A percentile compares a stretch with the other conserved stretches of the same genome.
Conservation (phyloP, 345 rosid genomes). For the Populus euphratica region DNA sequence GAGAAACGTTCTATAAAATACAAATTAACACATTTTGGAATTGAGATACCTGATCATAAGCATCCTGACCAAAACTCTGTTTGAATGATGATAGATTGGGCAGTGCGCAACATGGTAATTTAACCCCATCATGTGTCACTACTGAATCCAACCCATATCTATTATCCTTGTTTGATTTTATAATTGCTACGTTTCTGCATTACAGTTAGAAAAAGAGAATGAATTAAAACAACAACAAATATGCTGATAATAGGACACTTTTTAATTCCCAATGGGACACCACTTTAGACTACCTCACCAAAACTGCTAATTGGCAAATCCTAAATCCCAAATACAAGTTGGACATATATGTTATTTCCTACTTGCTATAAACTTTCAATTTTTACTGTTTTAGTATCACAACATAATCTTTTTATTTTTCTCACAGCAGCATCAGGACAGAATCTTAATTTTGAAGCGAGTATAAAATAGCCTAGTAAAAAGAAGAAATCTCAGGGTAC, state of each 20-base stretch:
- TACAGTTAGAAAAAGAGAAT: neutral
- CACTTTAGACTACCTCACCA: neutral
- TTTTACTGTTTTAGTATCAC: neutral
- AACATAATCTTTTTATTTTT: neutral
- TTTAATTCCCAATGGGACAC: neutral
- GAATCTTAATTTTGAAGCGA: neutral
- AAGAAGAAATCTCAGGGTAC: neutral
- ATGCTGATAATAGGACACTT: neutral
- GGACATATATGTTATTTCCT: neutral
- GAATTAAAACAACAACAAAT: neutral
- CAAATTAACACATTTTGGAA: neutral
- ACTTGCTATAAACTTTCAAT: neutral
- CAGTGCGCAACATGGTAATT: slow-evolving; percentile 68
- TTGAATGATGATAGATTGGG: slow-evolving; percentile 54
- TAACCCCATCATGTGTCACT: slow-evolving; percentile 79
- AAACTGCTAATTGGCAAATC: neutral
- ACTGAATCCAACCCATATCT: slow-evolving; percentile 70
- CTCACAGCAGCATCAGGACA: neutral
- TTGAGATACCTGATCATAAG: slow-evolving; percentile 52
- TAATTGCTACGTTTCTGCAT: slow-evolving; percentile 63
- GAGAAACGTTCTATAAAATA: neutral
- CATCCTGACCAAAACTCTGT: slow-evolving; percentile 49
- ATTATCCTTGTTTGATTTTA: slow-evolving; percentile 74
- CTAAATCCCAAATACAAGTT: neutral
- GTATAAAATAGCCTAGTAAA: neutral